Evolutionary conservation across 352 stramenopile genomes (phyloP).

Genomic region (Phytopythium sindhum): DNA sequence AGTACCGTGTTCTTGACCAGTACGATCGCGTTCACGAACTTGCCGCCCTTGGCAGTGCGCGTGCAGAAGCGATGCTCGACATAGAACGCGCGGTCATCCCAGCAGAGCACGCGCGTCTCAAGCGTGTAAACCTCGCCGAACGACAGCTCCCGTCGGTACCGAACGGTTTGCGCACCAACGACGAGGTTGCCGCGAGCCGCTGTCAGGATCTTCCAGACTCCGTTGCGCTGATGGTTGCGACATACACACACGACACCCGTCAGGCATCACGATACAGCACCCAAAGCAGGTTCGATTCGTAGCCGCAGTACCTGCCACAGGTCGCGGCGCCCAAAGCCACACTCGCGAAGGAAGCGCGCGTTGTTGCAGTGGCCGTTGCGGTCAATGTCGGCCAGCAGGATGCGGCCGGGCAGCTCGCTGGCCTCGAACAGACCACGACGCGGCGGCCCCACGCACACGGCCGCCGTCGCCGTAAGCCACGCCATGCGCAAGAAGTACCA

Average conservation of each 20-base stretch:
- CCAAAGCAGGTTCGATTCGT: neutral
- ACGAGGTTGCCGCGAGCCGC: constrained; percentile 66
- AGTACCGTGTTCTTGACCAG: constrained; percentile 87
- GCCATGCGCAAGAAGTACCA: constrained; percentile 81
- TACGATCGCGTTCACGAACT: constrained; percentile 84
- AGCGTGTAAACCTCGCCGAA: constrained; percentile 67
- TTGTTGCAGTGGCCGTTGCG: constrained; percentile 88
- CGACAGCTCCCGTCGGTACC: constrained; percentile 77
- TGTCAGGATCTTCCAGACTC: constrained; percentile 65
- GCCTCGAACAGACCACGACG: constrained; percentile 48
- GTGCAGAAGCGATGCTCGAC: constrained; percentile 85
- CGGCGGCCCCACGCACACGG: constrained; percentile 15
- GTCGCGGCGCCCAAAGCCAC: constrained; percentile 69
- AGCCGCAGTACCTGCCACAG: constrained; percentile 63
- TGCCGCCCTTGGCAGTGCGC: constrained; percentile 11
- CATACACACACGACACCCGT: constrained; percentile 1
- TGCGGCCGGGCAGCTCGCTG: constrained; percentile 40
- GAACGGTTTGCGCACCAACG: constrained; percentile 75
- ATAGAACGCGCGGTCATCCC: constrained; percentile 83
- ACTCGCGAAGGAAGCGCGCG: constrained; percentile 80
- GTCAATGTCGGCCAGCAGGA: constrained; percentile 71
- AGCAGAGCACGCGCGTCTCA: constrained; percentile 72
- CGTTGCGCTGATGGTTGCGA: constrained; percentile 42
- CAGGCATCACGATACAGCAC: neutral
- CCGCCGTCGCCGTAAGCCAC: constrained; percentile 18